Conservation (phyloP, 2,329 filamentous ascomycete species). For the Calonectria hongkongensis region DNA sequence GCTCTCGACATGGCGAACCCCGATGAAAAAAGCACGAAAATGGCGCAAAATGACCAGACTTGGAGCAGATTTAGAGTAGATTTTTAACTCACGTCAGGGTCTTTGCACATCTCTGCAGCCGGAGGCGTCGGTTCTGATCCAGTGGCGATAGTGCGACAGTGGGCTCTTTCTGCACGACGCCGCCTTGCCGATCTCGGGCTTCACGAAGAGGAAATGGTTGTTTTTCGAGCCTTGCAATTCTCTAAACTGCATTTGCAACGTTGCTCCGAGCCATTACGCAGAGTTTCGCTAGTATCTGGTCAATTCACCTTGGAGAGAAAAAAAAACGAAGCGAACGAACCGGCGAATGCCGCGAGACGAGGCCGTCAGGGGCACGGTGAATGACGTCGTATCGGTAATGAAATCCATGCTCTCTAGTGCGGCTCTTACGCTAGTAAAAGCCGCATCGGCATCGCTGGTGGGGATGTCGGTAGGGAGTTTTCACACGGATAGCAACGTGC, state of each 20-base stretch:
- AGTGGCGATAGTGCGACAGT: background rate
- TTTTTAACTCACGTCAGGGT: constrained; percentile 16
- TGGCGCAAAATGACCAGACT: constrained; percentile 24
- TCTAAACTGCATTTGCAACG: background rate
- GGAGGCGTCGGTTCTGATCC: background rate
- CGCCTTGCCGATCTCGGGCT: background rate
- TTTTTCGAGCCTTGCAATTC: background rate
- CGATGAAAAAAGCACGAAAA: constrained; percentile 9
- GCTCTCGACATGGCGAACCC: background rate
- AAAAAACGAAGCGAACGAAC: background rate
- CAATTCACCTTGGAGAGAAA: background rate
- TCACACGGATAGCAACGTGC: constrained; percentile 21
- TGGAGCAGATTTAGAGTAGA: constrained; percentile 20
- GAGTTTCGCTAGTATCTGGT: constrained; percentile 8
- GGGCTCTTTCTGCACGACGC: background rate
- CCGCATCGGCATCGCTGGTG: constrained; percentile 17
- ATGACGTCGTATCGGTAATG: constrained; percentile 35
- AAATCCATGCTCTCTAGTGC: constrained; percentile 29
- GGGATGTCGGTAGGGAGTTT: constrained; percentile 9
- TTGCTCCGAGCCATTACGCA: background rate
- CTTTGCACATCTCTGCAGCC: constrained; percentile 16
- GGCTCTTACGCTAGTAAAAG: constrained; percentile 36
- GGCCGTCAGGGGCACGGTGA: background rate
- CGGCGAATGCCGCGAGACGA: constrained; percentile 4
- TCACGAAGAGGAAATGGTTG: background rate